Base-by-base conservation (phyloP, 192 early-diverging fungal genomes). In the Gigaspora rosea region DNA sequence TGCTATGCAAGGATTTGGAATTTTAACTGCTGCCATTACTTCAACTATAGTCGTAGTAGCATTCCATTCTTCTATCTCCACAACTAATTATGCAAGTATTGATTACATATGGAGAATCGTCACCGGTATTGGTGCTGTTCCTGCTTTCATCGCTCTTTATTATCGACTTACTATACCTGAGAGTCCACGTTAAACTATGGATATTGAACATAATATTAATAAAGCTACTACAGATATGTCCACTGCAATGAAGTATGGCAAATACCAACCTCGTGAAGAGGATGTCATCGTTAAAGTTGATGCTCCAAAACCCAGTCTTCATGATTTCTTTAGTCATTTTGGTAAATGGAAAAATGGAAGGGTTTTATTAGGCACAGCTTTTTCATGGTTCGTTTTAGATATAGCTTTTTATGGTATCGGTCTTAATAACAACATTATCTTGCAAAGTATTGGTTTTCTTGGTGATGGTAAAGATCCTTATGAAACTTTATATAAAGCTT, bases 1-100 rank as follows among this genome's bases (percentile, higher is more conserved):
- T 83, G 91, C 94, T 54, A 95, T 93, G 92, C 95, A 97, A 80
- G 94, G 95, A 51, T 88, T 95, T 77, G 96, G 96, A 58, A 94
- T 92, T 72, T 84, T 96, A n/a, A 56, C 90, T 56, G 93, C 93
- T 46, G 88, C 93, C 1, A 82, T 95, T 41, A 88, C 95, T 41
- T 88, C 89, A 18, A 75, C 93, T 41, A 84, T 91, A 36, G 79
- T 90, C 69, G 84, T 95, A 2, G 85, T 89, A 15, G 85, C 80
- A 77, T 93, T 93, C 87, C 90, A 93, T 80, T 54, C 78, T 77
- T 68, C 82, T 77, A 91, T 97, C 74, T 78, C 85, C 7, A 0
- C 41, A 54, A 75, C 47, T 15, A 89, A 95, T 78, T 74, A 85
- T 10, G 71, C 86, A 33, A 84, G 87, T 76, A 85, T 97, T 58